A percentile compares a stretch with the other conserved stretches of the same genome.
Evolutionary conservation across 192 early-diverging fungal species (phyloP).

Genomic region (Rhizophagus clarus): DNA sequence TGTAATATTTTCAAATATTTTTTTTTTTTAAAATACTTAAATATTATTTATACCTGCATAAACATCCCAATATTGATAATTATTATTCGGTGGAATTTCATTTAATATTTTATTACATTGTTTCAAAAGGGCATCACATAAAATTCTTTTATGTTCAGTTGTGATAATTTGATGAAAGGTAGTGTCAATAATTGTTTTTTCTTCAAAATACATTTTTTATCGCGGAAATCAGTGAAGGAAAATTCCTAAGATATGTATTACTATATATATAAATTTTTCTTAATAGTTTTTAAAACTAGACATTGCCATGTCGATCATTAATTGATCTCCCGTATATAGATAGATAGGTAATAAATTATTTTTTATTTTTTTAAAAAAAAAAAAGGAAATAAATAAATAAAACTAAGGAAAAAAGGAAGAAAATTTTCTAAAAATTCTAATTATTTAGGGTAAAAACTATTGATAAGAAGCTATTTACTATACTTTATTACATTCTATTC

Average conservation of each 20-base stretch:
- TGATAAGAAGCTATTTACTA: background rate
- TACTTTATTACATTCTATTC: conserved; percentile 8
- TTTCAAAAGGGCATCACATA: background rate
- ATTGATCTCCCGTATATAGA: too few species aligned
- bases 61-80: conserved; percentile 25
- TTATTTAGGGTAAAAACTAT: too few species aligned
- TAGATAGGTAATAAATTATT: too few species aligned
- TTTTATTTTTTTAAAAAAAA: too few species aligned
- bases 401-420: too few species aligned
- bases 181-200: background rate
- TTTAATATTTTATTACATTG: background rate
- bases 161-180: background rate
- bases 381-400: too few species aligned
- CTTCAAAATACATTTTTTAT: background rate
- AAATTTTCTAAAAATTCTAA: too few species aligned
- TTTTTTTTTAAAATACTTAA: too few species aligned
- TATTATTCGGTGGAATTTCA: background rate
- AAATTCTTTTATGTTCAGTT: background rate
- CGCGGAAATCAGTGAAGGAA: too few species aligned
- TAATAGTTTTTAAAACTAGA: background rate
- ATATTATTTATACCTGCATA: conserved; percentile 5
- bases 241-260: too few species aligned
- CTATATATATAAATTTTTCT: too few species aligned
- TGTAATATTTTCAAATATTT: background rate
- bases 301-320: background rate